Percentiles rank a stretch among this genome's conserved stretches.
Evolutionary conservation across 1,139 yeast genomes (phyloP).

Genomic region (Yamadazyma taylorii): DNA sequence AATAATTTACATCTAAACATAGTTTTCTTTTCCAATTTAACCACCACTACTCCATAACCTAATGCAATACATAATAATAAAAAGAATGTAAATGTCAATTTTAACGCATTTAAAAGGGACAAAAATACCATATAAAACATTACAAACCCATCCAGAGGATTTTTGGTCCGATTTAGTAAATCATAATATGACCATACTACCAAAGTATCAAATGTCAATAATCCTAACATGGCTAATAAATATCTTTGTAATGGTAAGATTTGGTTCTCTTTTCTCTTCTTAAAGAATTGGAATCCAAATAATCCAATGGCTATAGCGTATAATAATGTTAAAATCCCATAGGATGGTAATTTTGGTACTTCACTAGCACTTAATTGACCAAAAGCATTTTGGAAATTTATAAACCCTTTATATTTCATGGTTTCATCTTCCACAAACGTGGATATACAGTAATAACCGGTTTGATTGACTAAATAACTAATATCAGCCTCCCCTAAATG

Average conservation of each 20-base stretch:
- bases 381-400: slow-evolving; percentile 85
- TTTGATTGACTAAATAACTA: slow-evolving; percentile 62
- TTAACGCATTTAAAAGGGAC: slow-evolving; percentile 75
- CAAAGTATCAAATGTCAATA: slow-evolving; percentile 81
- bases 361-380: slow-evolving; percentile 90
- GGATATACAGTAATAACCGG: slow-evolving; percentile 92
- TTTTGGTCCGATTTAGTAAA: slow-evolving; percentile 62
- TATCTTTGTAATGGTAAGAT: slow-evolving; percentile 89
- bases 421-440: slow-evolving; percentile 50
- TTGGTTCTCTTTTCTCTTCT: slow-evolving; percentile 74
- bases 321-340: slow-evolving; percentile 80
- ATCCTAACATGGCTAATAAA: slow-evolving; percentile 79
- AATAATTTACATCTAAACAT: slow-evolving; percentile 83
- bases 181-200: slow-evolving; percentile 93
- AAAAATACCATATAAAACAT: slow-evolving; percentile 74
- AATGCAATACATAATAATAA: slow-evolving; percentile 79
- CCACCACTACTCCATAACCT: slow-evolving; percentile 92
- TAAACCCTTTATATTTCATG: slow-evolving; percentile 57
- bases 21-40: slow-evolving; percentile 70
- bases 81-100: slow-evolving; percentile 87
- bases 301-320: slow-evolving; percentile 79
- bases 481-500: slow-evolving; percentile 60
- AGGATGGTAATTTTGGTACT: slow-evolving; percentile 86
- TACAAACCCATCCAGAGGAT: slow-evolving; percentile 58
- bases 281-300: slow-evolving; percentile 84